Evolutionary conservation across 1,284 basidiomycete species (phyloP), one percentile per base, ranked within the genome.

Genomic region (Sanghuangporus weigelae): DNA sequence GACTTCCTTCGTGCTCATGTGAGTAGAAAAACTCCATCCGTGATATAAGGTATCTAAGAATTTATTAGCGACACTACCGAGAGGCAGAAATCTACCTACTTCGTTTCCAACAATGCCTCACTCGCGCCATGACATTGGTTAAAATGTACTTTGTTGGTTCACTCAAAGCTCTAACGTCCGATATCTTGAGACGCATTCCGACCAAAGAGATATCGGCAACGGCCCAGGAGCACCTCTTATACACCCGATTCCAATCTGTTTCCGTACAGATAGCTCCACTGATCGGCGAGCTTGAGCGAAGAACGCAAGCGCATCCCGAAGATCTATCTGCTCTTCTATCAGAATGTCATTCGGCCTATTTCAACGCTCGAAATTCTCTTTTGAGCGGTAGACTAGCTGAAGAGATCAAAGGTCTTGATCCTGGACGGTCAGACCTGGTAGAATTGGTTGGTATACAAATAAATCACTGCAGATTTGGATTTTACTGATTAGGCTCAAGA

Each of bases 41-140:
- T 60, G 23, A 12, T 44, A 59, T 7, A 5, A n/a, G 44, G 16
- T 46, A n/a, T 11, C 53, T 31, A 11, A 54, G 14, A 12, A 36
- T 14, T n/a, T 35, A 54, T 36, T 70, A 97, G 93, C 84, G 92
- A 68, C 88, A 95, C 73, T 97, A 89, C 76, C 84, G 84, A 69
- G 95, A 97, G 77, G 87, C 94, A 10, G 93, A 96, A 70, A 79
- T 97, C 19, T 97, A 96, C 73, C 79, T 96, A 8, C 81, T 98
- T 21, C 87, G 95, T 26, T 97, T 95, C 76, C 94, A 96, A 71
- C 95, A 97, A 76, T 97, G 95, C 74, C 88, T 97, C 83, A 96
- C 93, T 0, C 86, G 95, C 40, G 92, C 93, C 23, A 96, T 97
- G 95, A 96, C 94, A 0, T 81, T 98, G 58, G 93, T 97, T 77